Base-by-base conservation (phyloP, 2,329 filamentous ascomycete genomes). In the Hypocrella siamensis region DNA sequence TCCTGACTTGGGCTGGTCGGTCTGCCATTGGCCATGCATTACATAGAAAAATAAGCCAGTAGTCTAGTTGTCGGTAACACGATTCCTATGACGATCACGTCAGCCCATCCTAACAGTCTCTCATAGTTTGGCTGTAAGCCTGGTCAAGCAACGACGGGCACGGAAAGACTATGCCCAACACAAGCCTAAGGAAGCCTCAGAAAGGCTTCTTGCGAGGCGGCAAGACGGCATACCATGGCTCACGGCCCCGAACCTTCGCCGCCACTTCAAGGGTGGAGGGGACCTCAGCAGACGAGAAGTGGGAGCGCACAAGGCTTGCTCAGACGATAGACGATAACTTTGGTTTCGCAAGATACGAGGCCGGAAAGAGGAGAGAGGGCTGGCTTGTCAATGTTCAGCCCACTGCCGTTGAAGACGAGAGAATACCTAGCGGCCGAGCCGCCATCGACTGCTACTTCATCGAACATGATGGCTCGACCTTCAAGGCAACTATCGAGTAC, bases 361-460 rank as follows among this genome's bases (percentile, higher is more conserved):
- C 82, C 19, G 90, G 80, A 50, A 84, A 79, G 58, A 66, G 62
- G 44, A 80, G 76, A 49, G 71, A 80, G 31, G 86, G 92, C 40
- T 98, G 90, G 90, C 71, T 98, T 4, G 83, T 88, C 44, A 98
- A 96, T 49, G 82, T 96, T 60, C 83, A 93, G 51, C 76, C 85
- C 25, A 96, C 90, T 0, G 74, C 75, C 10, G 67, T 98, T 63
- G 65, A 93, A 53, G 88, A 96, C 50, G 70, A 86, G 12, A 81
- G 83, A 43, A 69, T 81, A 28, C 77, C 80, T 2, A 82, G 83
- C 37, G 90, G 90, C 24, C 75, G 84, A 41, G 80, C 90, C 1
- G 90, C 83, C 7, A 74, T 98, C 35, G 90, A 98, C 58, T 94
- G 85, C 57, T 98, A 94, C 62, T 98, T 98, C 57, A 79, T 98